Evolutionary conservation across 2,329 filamentous ascomycete species (phyloP).

Genomic region (Apiospora rasikravindrae): DNA sequence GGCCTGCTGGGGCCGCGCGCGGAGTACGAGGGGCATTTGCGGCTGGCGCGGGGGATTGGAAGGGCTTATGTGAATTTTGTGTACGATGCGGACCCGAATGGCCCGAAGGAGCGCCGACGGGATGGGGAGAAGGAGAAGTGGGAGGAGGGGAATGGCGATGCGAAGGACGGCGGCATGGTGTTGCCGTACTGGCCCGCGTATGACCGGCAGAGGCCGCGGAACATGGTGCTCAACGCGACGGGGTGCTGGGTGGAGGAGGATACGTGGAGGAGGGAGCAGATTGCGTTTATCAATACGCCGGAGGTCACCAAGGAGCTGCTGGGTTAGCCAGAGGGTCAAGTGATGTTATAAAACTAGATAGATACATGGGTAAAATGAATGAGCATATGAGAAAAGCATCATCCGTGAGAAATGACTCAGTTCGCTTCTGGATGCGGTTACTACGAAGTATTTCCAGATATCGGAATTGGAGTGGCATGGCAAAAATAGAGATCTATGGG

Average conservation of each 20-base stretch:
- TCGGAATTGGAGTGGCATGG: too few species aligned
- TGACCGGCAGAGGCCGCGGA: conserved; percentile 42
- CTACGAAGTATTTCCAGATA: not conserved
- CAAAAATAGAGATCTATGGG: too few species aligned
- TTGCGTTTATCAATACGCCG: conserved; percentile 48
- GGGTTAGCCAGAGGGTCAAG: conserved; percentile 15
- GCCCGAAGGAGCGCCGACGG: not conserved
- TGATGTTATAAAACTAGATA: too few species aligned
- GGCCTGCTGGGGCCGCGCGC: conserved; percentile 52
- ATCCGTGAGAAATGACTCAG: too few species aligned
- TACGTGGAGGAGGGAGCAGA: conserved; percentile 52
- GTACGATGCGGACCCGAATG: conserved; percentile 48
- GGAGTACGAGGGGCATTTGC: conserved; percentile 43
- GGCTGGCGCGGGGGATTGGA: conserved; percentile 44
- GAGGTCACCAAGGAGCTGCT: conserved; percentile 45
- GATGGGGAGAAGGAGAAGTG: not conserved
- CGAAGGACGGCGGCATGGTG: conserved; percentile 9
- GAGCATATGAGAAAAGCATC: too few species aligned
- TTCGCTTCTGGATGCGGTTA: too few species aligned
- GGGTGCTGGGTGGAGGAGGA: conserved; percentile 51
- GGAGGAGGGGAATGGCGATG: not conserved
- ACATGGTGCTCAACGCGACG: conserved; percentile 52
- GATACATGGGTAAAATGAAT: too few species aligned
- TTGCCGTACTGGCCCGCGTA: conserved; percentile 33
- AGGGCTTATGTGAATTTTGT: conserved; percentile 51